phyloP scores from a whole-genome alignment of 805 yeast genomes.

The Torulaspora microellipsoides region DNA sequence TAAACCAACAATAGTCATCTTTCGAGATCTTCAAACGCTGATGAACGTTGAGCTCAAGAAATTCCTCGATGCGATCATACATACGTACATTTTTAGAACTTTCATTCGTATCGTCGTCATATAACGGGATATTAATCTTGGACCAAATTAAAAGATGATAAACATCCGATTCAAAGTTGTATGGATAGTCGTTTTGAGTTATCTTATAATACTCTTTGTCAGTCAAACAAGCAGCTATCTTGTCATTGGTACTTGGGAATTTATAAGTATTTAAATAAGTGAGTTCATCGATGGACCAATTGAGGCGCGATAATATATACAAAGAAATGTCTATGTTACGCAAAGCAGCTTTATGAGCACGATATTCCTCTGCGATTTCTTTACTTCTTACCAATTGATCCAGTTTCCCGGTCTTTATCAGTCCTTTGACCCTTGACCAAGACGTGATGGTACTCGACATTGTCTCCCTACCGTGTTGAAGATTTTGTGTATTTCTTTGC shows the following conservation, averaged over 20 bases:
- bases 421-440: constrained; percentile 42
- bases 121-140: constrained; percentile 50
- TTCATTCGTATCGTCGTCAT: constrained; percentile 34
- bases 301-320: constrained; percentile 45
- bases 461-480: too few relatives aligned
- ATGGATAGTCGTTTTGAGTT: constrained; percentile 61
- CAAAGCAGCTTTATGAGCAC: constrained; percentile 42
- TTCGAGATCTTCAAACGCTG: constrained; percentile 10
- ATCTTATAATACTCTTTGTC: constrained; percentile 37
- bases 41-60: constrained; percentile 45
- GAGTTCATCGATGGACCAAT: constrained; percentile 44
- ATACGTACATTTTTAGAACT: constrained; percentile 35
- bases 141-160: constrained; percentile 66
- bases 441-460: constrained; percentile 22
- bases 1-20: constrained; percentile 55
- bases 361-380: constrained; percentile 42
- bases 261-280: constrained; percentile 13
- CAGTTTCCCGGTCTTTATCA: constrained; percentile 41
- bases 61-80: constrained; percentile 42
- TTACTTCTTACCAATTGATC: constrained; percentile 47
- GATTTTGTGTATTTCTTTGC: too few relatives aligned
- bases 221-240: constrained; percentile 24
- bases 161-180: constrained; percentile 49
- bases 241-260: constrained; percentile 21
- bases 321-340: constrained; percentile 42